phyloP scores from a whole-genome alignment of 768 basidiomycete species.

The Tephrocybe sp. region DNA sequence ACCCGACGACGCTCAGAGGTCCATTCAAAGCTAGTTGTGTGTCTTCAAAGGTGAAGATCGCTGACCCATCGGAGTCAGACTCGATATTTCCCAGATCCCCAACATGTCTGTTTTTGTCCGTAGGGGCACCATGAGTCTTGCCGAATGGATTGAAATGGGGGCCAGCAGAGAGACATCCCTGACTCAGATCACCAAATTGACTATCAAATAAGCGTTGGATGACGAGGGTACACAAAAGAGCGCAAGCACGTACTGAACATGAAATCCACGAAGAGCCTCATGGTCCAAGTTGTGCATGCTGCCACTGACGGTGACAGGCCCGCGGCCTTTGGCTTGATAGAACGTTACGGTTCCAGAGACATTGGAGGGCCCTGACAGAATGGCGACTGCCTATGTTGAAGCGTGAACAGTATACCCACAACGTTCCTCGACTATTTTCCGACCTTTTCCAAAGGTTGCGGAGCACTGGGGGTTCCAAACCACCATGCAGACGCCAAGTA shows the following conservation, averaged over 20 bases:
- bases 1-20: constrained; percentile 70
- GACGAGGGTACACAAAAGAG: too few species aligned
- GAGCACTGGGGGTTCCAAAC: background rate
- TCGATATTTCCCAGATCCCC: constrained; percentile 79
- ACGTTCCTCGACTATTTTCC: background rate
- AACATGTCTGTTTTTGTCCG: constrained; percentile 57
- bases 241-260: constrained; percentile 63
- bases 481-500: constrained; percentile 12
- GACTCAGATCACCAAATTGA: constrained; percentile 59
- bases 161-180: constrained; percentile 70
- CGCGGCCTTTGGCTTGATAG: constrained; percentile 47
- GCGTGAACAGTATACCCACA: too few species aligned
- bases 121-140: constrained; percentile 65
- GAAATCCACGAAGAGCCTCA: constrained; percentile 67
- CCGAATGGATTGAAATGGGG: constrained; percentile 76
- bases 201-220: too few species aligned
- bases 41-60: constrained; percentile 60
- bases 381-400: constrained; percentile 37
- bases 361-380: constrained; percentile 59
- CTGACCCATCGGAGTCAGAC: constrained; percentile 57
- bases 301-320: constrained; percentile 63
- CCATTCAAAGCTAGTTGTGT: constrained; percentile 66
- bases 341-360: constrained; percentile 70
- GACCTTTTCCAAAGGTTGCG: constrained; percentile 21
- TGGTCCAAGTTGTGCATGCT: constrained; percentile 60